A percentile compares a stretch with the other conserved stretches of the same genome.
phyloP scores from a whole-genome alignment of 768 basidiomycete species.

The Suillus placidus region DNA sequence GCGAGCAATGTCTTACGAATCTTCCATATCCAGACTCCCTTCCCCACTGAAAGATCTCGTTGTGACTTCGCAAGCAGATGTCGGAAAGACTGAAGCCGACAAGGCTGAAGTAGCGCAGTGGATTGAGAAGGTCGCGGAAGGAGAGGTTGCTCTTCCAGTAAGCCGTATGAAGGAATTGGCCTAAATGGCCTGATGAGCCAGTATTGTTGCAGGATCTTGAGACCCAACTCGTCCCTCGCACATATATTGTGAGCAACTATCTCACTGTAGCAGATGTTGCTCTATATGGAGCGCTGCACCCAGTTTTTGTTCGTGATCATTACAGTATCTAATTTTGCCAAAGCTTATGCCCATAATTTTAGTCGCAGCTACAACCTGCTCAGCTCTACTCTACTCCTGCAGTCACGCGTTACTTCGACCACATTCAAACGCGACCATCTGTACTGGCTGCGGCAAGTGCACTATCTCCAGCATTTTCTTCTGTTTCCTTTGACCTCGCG shows the following conservation, averaged over 20 bases:
- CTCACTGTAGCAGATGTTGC: conserved; percentile 90
- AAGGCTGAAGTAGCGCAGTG: conserved; percentile 65
- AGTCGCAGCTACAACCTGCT: conserved; percentile 73
- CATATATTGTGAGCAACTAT: conserved; percentile 84
- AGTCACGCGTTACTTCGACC: conserved; percentile 92
- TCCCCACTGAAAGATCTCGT: conserved; percentile 61
- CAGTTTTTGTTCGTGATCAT: conserved; percentile 62
- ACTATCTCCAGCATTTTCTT: conserved; percentile 53
- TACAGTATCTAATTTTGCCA: conserved; percentile 5
- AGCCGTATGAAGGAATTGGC: conserved; percentile 7
- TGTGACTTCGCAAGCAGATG: conserved; percentile 33
- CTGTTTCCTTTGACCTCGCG: conserved; percentile 71
- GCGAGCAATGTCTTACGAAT: conserved; percentile 56
- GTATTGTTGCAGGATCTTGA: conserved; percentile 63
- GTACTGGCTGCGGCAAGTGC: conserved; percentile 61
- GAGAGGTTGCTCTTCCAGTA: conserved; percentile 57
- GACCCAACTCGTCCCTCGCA: conserved; percentile 68
- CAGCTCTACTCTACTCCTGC: conserved; percentile 81
- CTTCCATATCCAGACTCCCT: conserved; percentile 48
- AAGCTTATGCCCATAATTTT: conserved; percentile 15
- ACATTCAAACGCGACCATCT: conserved; percentile 75
- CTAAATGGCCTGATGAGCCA: conserved; percentile 6
- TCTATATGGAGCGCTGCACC: conserved; percentile 87
- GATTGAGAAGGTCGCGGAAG: conserved; percentile 64
- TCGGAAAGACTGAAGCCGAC: conserved; percentile 64